These are phyloP conservation scores for Scolecobasidium constrictum DNA, from an alignment of 2,329 filamentous ascomycete species.

Conservation along the genomic window DNA sequence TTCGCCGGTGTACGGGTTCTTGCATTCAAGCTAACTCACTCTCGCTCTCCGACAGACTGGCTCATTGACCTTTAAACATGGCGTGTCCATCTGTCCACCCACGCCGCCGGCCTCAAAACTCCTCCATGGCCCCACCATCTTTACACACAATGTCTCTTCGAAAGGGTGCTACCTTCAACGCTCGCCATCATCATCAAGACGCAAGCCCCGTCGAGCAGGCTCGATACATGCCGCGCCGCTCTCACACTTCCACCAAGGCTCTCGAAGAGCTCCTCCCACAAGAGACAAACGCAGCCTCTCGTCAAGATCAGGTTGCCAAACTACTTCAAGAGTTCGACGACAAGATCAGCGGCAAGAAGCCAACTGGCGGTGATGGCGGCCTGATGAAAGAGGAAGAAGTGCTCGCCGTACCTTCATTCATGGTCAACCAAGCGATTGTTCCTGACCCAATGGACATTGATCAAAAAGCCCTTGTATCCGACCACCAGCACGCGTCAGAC, in stretches of 20 bases:
- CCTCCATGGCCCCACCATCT: conserved; percentile 2
- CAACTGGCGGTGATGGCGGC: conserved; percentile 14
- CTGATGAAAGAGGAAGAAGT: conserved; percentile 38
- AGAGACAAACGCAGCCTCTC: conserved; percentile 16
- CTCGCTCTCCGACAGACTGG: conserved; percentile 5
- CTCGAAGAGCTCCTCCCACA: conserved; percentile 37
- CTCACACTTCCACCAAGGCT: conserved; percentile 36
- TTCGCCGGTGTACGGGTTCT: background rate
- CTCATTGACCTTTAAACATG: conserved; percentile 5
- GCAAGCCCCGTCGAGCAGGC: conserved; percentile 26
- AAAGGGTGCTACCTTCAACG: conserved; percentile 39
- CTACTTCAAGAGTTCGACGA: conserved; percentile 35
- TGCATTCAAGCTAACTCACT: conserved; percentile 9
- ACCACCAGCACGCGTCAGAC: conserved; percentile 65
- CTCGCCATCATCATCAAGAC: conserved; percentile 28
- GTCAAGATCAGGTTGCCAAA: conserved; percentile 32
- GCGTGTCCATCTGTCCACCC: conserved; percentile 7
- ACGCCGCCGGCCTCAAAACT: conserved; percentile 8
- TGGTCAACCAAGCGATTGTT: conserved; percentile 26
- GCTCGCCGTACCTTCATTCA: conserved; percentile 35
- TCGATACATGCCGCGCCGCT: conserved; percentile 33
- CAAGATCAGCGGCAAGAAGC: conserved; percentile 20
- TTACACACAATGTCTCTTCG: conserved; percentile 20
- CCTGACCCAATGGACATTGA: conserved; percentile 26
- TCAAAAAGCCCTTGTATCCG: conserved; percentile 29